Base-by-base conservation (phyloP, 257 asterid genomes). In the Nicotiana tomentosiformis region DNA sequence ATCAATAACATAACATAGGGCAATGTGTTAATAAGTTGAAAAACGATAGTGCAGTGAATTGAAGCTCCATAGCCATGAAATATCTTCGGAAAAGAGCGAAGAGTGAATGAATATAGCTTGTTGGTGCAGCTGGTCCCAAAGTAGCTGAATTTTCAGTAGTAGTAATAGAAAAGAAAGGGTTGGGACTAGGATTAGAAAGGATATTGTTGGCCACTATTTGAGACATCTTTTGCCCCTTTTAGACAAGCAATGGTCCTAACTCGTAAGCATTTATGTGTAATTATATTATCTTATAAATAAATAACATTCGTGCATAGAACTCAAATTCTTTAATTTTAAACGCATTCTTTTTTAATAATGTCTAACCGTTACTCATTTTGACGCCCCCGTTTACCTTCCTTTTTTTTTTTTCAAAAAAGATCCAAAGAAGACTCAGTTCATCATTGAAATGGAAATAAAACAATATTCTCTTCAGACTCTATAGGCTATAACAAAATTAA, bases 101-200 rank as follows among this genome's bases (percentile, higher is more conserved):
- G 69, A 66, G 33, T 37, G 61, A 84, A 77, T 15, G 60, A 14
- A 67, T 80, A 8, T 12, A 2, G 57, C 32, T 74, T 39, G 60
- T 69, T 83, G 65, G 58, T 35, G 70, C 72, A 78, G 51, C 64
- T 86, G 90, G 90, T 56, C 90, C 88, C 29, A 86, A 65, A 82
- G 70, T 29, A 15, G 20, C 70, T 49, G 17, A 49, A 23, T 33
- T 85, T 84, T 81, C 81, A 81, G 84, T 82, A 68, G 51, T 43
- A 43, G 10, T 43, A 43, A 84, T 62, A 84, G 82, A 70, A 66
- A 87, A 83, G 84, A 83, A 90, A 86, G 58, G 89, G 91, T 90
- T 29, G 86, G 43, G n/a, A 65, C 20, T 30, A 65, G 35, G 70
- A 65, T 8, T 43, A 9, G 12, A 65, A 30, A 65, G 70, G 89